Evolutionary conservation across 352 stramenopile species (phyloP), one percentile per base, ranked within the genome.

Genomic region (Globisporangium megalacanthum): DNA sequence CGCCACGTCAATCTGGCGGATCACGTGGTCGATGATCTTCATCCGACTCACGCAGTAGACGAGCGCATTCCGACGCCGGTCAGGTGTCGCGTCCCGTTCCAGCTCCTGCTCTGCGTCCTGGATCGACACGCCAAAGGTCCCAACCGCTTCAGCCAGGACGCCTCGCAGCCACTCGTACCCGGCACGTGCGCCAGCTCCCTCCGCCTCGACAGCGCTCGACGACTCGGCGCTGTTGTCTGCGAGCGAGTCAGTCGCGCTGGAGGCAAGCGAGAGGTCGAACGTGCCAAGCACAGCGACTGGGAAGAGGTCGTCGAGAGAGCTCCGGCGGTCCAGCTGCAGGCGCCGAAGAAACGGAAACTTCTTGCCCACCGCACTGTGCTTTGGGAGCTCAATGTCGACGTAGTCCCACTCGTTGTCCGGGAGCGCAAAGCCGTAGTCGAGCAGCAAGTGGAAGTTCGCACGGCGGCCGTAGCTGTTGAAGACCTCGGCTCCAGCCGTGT

Each of bases 371-470:
- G 59, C 62, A 49, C 73, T 62, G 35, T 39, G 35, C 31, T 73
- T 82, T 7, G 71, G 69, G 17, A 91, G 58, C 25, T 77, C 68
- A n/a, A 92, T 42, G 31, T 89, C 80, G 14, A 90, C 69, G 35
- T 66, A 81, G 52, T 90, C 91, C 88, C 89, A 97, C 66, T 96
- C 83, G 47, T 98, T 98, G 49, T 93, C 56, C 8, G 73, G 52
- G 20, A 98, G 68, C 15, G 83, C 74, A 66, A 98, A 98, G n/a
- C 92, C 92, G 63, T 98, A 98, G 59, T 97, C 91, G 6, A 97
- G 68, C 37, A 97, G 69, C 29, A 98, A 65, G 65, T 94, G 83
- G 45, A 88, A 85, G 64, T 97, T 98, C 47, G 73, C 58, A 25
- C 91, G 70, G 4, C 88, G 73, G 0, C 92, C 92, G 66, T 98